A percentile compares a stretch with the other conserved stretches of the same genome.
Evolutionary conservation across 2,329 filamentous ascomycete species (phyloP).

Genomic region (Fusarium sarcochroum): DNA sequence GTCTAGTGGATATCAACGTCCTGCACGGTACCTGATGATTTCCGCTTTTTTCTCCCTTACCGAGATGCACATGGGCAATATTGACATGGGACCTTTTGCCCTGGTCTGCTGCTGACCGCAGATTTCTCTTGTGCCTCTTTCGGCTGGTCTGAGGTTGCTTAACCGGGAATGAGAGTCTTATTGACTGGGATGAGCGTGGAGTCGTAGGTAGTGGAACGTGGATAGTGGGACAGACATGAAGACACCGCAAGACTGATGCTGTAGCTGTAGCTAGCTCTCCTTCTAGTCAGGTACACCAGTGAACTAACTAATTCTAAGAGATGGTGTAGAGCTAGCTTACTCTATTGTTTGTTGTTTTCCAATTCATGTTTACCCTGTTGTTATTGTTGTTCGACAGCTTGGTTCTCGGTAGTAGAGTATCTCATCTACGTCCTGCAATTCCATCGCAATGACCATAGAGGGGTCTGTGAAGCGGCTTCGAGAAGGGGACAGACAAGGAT

Average conservation of each 20-base stretch:
- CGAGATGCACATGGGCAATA: slow-evolving; percentile 20
- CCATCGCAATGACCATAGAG: slow-evolving; percentile 24
- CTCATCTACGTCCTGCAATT: slow-evolving; percentile 22
- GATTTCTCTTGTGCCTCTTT: slow-evolving; percentile 9
- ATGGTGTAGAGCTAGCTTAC: not conserved
- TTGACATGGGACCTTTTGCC: slow-evolving; percentile 4
- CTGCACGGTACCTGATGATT: slow-evolving; percentile 45
- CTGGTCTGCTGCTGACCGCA: slow-evolving; percentile 30
- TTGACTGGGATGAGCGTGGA: slow-evolving; percentile 43
- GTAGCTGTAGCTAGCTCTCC: slow-evolving; percentile 1
- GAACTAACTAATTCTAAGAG: not conserved
- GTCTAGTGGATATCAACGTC: slow-evolving; percentile 24
- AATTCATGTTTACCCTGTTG: not conserved
- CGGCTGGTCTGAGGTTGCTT: slow-evolving; percentile 2
- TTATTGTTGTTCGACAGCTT: slow-evolving; percentile 21
- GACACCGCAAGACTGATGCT: slow-evolving; percentile 39
- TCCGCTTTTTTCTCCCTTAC: slow-evolving; percentile 33
- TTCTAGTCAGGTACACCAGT: slow-evolving; percentile 22
- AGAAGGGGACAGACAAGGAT: slow-evolving; percentile 28
- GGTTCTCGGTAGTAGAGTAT: slow-evolving; percentile 1
- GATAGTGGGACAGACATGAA: slow-evolving; percentile 40
- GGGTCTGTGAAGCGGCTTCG: slow-evolving; percentile 36
- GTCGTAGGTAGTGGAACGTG: slow-evolving; percentile 42
- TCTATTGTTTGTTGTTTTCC: slow-evolving; percentile 18
- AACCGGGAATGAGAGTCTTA: slow-evolving; percentile 27